Percentiles rank a stretch among this genome's conserved stretches.
Conservation (phyloP, 1,284 basidiomycete genomes). For the Phaffia rhodozyma region DNA sequence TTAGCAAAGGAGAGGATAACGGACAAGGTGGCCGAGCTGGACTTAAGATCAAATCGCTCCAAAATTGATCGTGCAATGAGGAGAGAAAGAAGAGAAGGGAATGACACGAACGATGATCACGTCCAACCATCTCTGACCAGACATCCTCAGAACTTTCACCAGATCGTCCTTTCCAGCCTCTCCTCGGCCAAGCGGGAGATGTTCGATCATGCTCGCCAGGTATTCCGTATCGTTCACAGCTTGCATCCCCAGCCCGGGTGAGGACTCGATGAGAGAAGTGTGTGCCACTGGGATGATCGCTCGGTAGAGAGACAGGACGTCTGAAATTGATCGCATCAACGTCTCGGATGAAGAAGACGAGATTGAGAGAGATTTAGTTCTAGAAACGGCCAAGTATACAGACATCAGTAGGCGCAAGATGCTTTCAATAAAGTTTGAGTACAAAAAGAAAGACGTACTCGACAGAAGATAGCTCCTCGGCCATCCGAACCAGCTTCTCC, state of each 20-base stretch:
- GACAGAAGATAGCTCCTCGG: not conserved
- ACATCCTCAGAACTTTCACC: slow-evolving; percentile 54
- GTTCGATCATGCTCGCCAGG: slow-evolving; percentile 38
- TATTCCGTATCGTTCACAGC: slow-evolving; percentile 79
- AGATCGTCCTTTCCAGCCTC: slow-evolving; percentile 43
- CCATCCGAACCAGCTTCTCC: too few relatives aligned
- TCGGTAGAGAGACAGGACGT: slow-evolving; percentile 67
- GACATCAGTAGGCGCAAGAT: slow-evolving; percentile 17
- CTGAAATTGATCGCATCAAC: slow-evolving; percentile 47
- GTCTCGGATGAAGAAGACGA: slow-evolving; percentile 20
- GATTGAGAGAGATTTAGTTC: slow-evolving; percentile 13
- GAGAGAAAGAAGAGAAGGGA: slow-evolving; percentile 28
- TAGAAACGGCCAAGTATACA: slow-evolving; percentile 15
- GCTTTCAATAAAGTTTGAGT: slow-evolving; percentile 16
- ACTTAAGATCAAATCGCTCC: slow-evolving; percentile 12
- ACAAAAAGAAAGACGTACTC: slow-evolving; percentile 15
- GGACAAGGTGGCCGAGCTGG: not conserved
- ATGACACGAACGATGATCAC: slow-evolving; percentile 54
- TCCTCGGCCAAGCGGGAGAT: slow-evolving; percentile 40
- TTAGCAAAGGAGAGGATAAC: not conserved
- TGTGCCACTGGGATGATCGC: slow-evolving; percentile 68
- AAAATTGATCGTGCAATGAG: too few relatives aligned
- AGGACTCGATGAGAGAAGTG: slow-evolving; percentile 42
- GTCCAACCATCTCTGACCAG: slow-evolving; percentile 65
- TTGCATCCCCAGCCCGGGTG: slow-evolving; percentile 55